phyloP scores from a whole-genome alignment of 192 early-diverging fungal genomes.

The Coemansia sp. region DNA sequence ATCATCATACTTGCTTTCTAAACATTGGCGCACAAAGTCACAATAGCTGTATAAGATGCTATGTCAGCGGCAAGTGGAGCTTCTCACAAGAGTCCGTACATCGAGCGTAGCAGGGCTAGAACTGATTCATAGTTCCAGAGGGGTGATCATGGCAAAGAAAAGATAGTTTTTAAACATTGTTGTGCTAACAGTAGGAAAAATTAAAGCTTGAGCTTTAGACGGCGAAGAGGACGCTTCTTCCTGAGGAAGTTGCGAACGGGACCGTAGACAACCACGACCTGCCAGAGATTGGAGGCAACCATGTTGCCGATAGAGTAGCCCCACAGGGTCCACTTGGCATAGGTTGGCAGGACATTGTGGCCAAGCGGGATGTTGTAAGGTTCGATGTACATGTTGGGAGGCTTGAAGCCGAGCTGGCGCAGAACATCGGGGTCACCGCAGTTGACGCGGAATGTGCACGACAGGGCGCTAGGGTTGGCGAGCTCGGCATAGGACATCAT shows the following conservation, averaged over 20 bases:
- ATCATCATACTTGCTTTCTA: too few species aligned
- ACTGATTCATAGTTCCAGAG: too few species aligned
- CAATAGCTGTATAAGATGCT: too few species aligned
- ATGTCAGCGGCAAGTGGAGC: too few species aligned
- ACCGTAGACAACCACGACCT: constrained; percentile 52
- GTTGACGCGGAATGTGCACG: constrained; percentile 67
- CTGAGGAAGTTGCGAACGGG: constrained; percentile 43
- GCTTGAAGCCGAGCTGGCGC: constrained; percentile 26
- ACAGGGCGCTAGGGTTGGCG: constrained; percentile 61
- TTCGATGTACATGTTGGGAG: constrained; percentile 41
- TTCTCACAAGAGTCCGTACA: too few species aligned
- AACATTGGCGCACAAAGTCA: too few species aligned
- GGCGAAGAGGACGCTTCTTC: constrained; percentile 27
- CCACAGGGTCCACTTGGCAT: constrained; percentile 63
- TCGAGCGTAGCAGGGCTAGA: too few species aligned
- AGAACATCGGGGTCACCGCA: constrained; percentile 60
- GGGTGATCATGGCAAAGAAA: too few species aligned
- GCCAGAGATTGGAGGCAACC: constrained; percentile 31
- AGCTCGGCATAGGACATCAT: constrained; percentile 59
- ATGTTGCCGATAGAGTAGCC: constrained; percentile 52
- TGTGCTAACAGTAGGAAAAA: neutral
- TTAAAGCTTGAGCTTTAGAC: constrained; percentile 53
- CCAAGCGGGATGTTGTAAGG: constrained; percentile 59
- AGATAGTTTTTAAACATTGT: neutral
- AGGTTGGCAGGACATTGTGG: constrained; percentile 62